Evolutionary conservation across 2,329 filamentous ascomycete species (phyloP), one percentile per base, ranked within the genome.

Genomic region (Rhynchosporium agropyri): DNA sequence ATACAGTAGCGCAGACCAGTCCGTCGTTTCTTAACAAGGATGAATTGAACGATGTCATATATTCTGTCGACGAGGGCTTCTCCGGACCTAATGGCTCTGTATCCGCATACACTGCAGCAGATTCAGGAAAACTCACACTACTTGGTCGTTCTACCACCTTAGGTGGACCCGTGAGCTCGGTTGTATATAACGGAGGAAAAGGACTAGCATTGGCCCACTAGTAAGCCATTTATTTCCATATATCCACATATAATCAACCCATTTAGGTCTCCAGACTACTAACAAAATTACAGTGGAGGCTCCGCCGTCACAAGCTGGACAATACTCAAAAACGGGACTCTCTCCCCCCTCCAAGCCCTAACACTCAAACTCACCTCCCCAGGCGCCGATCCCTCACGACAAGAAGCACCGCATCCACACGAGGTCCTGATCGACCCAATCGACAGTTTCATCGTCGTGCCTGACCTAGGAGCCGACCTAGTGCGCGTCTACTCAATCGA

Each of bases 381-480:
- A 0, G 79, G 78, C 49, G 71, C 77, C 28, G 67, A 74, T 45
- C 74, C 72, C 0, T 26, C 69, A 9, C 77, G 79, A 61, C 79
- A 83, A 72, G 75, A 79, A 38, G 69, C 76, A 1, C 75, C 81
- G 1, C 81, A 83, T 63, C 82, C 82, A 0, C 83, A 85, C 67
- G 73, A 83, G 67, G 78, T 79, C 4, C 70, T 84, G 63, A 69
- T 84, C 38, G 83, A 85, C 65, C 83, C 83, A 0, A 82, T 80
- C 1, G 78, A 76, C 3, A 64, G 75, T 6, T 85, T 78, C 71
- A 69, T 84, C 28, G 65, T 85, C 13, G 76, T 80, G 15, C 81
- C 83, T 0, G 83, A 85, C 63, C 77, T 88, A 1, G 80, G 83
- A 29, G 77, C 78, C 0, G 83, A 85, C 64, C 65, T 79, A 3